Evolutionary conservation across 2,329 filamentous ascomycete species (phyloP).

Genomic region (Pochonia chlamydosporia): DNA sequence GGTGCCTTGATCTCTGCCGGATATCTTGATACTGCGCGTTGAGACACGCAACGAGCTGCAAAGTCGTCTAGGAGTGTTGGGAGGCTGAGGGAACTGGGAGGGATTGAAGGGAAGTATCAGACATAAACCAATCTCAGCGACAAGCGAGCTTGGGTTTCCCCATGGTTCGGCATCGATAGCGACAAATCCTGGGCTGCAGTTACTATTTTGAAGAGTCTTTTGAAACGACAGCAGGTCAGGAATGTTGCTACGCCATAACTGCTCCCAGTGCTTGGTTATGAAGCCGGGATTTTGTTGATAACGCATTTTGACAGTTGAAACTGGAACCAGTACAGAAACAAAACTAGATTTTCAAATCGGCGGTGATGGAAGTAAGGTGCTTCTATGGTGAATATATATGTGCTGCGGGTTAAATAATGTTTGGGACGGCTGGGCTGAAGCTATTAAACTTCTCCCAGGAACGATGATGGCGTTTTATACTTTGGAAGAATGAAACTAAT

Average conservation of each 20-base stretch:
- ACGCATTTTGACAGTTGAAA: slow-evolving; percentile 3
- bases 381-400: too few relatives aligned
- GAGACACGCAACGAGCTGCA: neutral
- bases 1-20: slow-evolving; percentile 1
- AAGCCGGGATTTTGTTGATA: neutral
- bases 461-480: too few relatives aligned
- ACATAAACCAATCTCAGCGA: neutral
- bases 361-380: too few relatives aligned
- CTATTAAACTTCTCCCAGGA: too few relatives aligned
- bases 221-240: too few relatives aligned
- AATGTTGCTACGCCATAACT: neutral
- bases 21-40: neutral
- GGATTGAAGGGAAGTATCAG: neutral
- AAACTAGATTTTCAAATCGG: too few relatives aligned
- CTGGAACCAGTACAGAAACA: too few relatives aligned
- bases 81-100: neutral
- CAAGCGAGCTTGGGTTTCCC: neutral
- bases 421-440: too few relatives aligned
- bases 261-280: neutral
- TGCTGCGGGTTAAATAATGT: too few relatives aligned
- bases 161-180: slow-evolving; percentile 3
- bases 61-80: neutral
- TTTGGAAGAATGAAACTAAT: too few relatives aligned
- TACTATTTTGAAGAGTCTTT: neutral
- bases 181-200: neutral